A percentile compares a stretch with the other conserved stretches of the same genome.
phyloP scores from a whole-genome alignment of 108 stramenopile species.

The Skeletonema marinoi region DNA sequence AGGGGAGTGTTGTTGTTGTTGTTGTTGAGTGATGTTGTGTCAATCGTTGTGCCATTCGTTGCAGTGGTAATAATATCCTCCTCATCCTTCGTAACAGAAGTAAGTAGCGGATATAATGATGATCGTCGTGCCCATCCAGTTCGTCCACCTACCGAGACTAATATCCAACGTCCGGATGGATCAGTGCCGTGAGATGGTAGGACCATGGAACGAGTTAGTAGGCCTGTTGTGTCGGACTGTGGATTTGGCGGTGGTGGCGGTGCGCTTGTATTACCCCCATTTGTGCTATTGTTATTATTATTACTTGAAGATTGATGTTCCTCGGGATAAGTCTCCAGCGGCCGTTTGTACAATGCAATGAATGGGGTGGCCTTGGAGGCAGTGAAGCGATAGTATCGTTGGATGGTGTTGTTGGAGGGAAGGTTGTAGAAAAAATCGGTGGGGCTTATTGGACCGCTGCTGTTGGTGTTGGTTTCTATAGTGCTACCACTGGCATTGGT shows the following conservation, averaged over 20 bases:
- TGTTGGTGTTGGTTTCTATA: neutral
- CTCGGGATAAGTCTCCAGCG: slow-evolving; percentile 40
- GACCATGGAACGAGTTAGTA: slow-evolving; percentile 76
- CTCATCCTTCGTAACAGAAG: neutral
- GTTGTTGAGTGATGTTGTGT: too few relatives aligned
- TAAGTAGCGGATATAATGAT: neutral
- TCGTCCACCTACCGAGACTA: slow-evolving; percentile 83
- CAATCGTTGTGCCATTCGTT: too few relatives aligned
- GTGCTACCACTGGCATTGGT: neutral
- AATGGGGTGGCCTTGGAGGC: slow-evolving; percentile 74
- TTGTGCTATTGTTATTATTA: neutral
- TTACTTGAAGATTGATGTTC: neutral
- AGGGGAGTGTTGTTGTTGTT: slow-evolving; percentile 4
- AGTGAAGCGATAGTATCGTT: slow-evolving; percentile 89
- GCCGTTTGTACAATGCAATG: slow-evolving; percentile 82
- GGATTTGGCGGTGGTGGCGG: slow-evolving; percentile 28
- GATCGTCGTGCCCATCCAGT: slow-evolving; percentile 78
- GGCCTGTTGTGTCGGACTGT: slow-evolving; percentile 66
- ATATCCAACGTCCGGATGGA: slow-evolving; percentile 75
- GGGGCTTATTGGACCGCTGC: neutral
- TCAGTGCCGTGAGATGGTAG: slow-evolving; percentile 87
- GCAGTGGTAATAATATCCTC: too few relatives aligned
- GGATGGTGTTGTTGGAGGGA: slow-evolving; percentile 67
- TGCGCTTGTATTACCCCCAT: too few relatives aligned
- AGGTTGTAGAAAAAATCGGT: slow-evolving; percentile 30